Percentiles rank a stretch among this genome's conserved stretches.
phyloP scores from a whole-genome alignment of 495 filamentous ascomycete species.

The Trichoderma erinaceum region DNA sequence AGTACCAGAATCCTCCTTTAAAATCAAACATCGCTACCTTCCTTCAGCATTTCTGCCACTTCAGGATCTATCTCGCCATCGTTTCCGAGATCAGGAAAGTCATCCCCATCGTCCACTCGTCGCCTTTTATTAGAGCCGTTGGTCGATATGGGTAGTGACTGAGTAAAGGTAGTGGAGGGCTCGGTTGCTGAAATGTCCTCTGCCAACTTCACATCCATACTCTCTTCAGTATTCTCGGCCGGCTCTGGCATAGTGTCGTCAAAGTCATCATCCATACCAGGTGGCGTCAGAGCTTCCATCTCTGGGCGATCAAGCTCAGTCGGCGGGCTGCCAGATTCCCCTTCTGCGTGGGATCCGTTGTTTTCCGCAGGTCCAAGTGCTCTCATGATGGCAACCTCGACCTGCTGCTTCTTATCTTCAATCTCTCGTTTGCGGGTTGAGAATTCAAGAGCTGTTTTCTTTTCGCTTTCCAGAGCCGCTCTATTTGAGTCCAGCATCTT shows the following conservation, averaged over 20 bases:
- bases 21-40: background rate
- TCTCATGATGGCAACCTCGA: slow-evolving; percentile 83
- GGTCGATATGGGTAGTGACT: slow-evolving; percentile 34
- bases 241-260: slow-evolving; percentile 19
- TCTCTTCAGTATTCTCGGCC: slow-evolving; percentile 16
- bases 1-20: background rate
- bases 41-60: slow-evolving; percentile 66
- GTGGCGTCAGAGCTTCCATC: slow-evolving; percentile 79
- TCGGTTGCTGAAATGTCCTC: slow-evolving; percentile 35
- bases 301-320: slow-evolving; percentile 61
- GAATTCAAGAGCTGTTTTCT: slow-evolving; percentile 54
- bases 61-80: slow-evolving; percentile 75
- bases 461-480: slow-evolving; percentile 60
- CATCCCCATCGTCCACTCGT: slow-evolving; percentile 54
- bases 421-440: slow-evolving; percentile 54
- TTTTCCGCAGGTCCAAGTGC: slow-evolving; percentile 54
- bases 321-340: slow-evolving; percentile 31
- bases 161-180: slow-evolving; percentile 43
- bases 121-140: slow-evolving; percentile 68
- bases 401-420: slow-evolving; percentile 72
- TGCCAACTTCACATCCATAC: slow-evolving; percentile 19
- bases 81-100: slow-evolving; percentile 62
- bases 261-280: slow-evolving; percentile 23
- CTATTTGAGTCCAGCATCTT: slow-evolving; percentile 72
- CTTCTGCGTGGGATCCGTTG: slow-evolving; percentile 35